Conservation (phyloP, 768 basidiomycete species). For the Mycena metata region DNA sequence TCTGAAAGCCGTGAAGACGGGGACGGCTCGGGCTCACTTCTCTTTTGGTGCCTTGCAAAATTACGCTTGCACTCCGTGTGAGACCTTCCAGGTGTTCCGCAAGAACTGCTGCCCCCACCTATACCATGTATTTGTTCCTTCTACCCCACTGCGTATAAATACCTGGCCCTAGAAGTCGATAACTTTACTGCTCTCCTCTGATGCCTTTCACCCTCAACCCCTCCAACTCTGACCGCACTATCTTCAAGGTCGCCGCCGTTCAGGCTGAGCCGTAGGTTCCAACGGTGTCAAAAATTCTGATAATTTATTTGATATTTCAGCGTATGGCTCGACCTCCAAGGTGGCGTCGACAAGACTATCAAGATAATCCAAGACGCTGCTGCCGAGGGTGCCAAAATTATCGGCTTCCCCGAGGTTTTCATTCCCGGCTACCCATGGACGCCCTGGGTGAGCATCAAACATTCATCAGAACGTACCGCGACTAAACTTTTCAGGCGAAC, state of each 20-base stretch:
- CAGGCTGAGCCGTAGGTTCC: slow-evolving; percentile 45
- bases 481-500: slow-evolving; percentile 35
- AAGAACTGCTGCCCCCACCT: too few relatives aligned
- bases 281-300: neutral
- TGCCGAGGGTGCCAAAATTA: slow-evolving; percentile 46
- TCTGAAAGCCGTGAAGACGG: slow-evolving; percentile 1
- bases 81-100: slow-evolving; percentile 3
- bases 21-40: neutral
- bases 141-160: slow-evolving; percentile 15
- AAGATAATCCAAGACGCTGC: slow-evolving; percentile 45
- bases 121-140: too few relatives aligned
- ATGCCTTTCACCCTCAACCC: slow-evolving; percentile 44
- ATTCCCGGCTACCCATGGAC: slow-evolving; percentile 47
- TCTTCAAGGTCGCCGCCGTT: slow-evolving; percentile 48
- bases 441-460: slow-evolving; percentile 40
- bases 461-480: neutral
- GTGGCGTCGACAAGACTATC: slow-evolving; percentile 48
- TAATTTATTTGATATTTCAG: slow-evolving; percentile 19
- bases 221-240: slow-evolving; percentile 41
- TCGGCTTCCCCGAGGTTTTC: slow-evolving; percentile 45
- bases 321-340: slow-evolving; percentile 47
- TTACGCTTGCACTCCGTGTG: neutral
- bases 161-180: neutral
- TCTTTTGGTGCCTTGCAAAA: neutral
- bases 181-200: neutral